Conservation (phyloP, 306 rosid genomes). For the Cicer cuneatum region DNA sequence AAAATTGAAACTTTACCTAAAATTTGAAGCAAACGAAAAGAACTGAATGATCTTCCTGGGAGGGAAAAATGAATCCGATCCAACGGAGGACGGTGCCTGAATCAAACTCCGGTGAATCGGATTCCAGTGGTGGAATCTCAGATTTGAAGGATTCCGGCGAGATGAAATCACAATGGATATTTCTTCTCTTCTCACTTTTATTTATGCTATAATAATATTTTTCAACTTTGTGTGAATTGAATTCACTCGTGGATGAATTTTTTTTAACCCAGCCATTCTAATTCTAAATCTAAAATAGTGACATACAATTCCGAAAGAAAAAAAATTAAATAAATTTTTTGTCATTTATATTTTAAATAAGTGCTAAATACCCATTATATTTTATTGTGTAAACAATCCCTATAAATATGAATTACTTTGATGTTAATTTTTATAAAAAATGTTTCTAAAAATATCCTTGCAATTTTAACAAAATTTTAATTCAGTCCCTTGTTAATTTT, state of each 20-base stretch:
- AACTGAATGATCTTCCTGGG: neutral
- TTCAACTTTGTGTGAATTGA: neutral
- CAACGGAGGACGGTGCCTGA: constrained; percentile 12
- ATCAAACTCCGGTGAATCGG: constrained; percentile 29
- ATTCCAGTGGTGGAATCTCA: neutral
- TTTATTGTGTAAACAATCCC: too few species aligned
- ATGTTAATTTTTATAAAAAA: too few species aligned
- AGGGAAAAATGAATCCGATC: constrained; percentile 22
- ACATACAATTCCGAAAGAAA: too few species aligned
- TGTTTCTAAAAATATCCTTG: too few species aligned
- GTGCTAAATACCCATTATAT: too few species aligned
- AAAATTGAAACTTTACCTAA: constrained; percentile 38
- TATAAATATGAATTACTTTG: too few species aligned
- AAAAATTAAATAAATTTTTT: too few species aligned
- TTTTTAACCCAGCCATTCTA: neutral
- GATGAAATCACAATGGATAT: constrained; percentile 21
- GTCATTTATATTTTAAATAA: too few species aligned
- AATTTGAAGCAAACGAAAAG: constrained; percentile 1
- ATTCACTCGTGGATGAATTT: neutral
- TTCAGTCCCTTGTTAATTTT: too few species aligned
- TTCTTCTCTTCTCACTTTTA: neutral
- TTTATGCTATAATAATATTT: neutral
- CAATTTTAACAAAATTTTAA: too few species aligned
- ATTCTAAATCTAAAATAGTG: too few species aligned
- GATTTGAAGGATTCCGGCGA: constrained; percentile 40